Evolutionary conservation across 2,329 filamentous ascomycete genomes (phyloP).

Genomic region (Microascus cirrosus): DNA sequence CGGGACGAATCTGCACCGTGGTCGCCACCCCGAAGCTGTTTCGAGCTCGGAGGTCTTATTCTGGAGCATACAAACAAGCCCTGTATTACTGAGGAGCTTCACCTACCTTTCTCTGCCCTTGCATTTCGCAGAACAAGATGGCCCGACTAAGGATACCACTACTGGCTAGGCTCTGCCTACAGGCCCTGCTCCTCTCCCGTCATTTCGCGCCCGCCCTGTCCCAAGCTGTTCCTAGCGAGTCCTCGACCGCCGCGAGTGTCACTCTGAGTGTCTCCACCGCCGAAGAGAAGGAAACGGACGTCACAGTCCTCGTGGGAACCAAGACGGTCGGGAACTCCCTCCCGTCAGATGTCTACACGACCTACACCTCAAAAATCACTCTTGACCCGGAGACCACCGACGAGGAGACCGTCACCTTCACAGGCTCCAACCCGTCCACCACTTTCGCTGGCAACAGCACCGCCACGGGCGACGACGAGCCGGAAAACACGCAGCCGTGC

Average conservation of each 20-base stretch:
- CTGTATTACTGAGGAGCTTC: not conserved
- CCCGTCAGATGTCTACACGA: conserved; percentile 32
- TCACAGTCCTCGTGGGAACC: conserved; percentile 24
- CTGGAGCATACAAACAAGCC: not conserved
- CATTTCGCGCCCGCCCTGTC: not conserved
- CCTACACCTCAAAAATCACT: conserved; percentile 29
- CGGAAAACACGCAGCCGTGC: conserved; percentile 67
- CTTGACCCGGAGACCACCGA: conserved; percentile 19
- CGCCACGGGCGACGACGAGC: conserved; percentile 31
- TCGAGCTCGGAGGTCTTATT: not conserved
- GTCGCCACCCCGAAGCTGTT: not conserved
- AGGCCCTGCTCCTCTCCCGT: not conserved
- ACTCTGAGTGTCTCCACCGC: not conserved
- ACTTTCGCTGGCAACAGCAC: conserved; percentile 25
- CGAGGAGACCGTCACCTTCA: conserved; percentile 26
- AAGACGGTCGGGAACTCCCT: conserved; percentile 24
- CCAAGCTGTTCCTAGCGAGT: not conserved
- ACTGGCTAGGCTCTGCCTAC: not conserved
- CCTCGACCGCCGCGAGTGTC: conserved; percentile 1
- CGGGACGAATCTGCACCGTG: not conserved
- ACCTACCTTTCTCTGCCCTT: not conserved
- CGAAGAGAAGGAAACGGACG: conserved; percentile 7
- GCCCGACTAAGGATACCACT: not conserved
- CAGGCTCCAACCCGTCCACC: conserved; percentile 34
- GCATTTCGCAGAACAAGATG: not conserved